A percentile compares a stretch with the other conserved stretches of the same genome.
phyloP scores from a whole-genome alignment of 139 green algal species.

The Coccomyxa sp. region DNA sequence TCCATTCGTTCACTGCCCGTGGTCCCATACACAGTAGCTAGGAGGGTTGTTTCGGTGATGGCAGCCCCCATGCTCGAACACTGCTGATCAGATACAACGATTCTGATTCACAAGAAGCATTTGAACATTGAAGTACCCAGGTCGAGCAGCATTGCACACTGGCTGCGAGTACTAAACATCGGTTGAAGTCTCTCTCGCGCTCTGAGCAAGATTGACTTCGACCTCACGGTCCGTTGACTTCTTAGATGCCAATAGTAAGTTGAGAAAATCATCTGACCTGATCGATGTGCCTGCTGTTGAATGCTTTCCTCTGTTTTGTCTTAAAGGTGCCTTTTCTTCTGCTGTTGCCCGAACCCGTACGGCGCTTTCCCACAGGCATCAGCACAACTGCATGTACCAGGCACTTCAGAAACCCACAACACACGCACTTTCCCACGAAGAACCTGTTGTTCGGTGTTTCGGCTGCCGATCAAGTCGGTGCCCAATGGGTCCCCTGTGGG shows the following conservation, averaged over 20 bases:
- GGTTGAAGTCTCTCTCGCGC: background rate
- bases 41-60: background rate
- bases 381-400: no score
- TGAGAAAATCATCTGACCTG: background rate
- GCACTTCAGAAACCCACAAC: no score
- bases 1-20: background rate
- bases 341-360: background rate
- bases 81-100: background rate
- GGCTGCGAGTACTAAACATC: background rate
- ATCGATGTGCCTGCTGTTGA: conserved; percentile 14
- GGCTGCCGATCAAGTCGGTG: no score
- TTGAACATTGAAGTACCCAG: background rate
- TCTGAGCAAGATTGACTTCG: no score
- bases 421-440: no score
- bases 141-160: background rate
- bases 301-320: background rate
- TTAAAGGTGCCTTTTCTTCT: conserved; percentile 7
- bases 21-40: background rate
- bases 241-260: background rate
- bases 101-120: background rate
- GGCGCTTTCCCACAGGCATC: background rate
- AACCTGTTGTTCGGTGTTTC: no score
- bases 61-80: background rate
- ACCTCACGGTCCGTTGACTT: background rate
- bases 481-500: no score